Base-by-base conservation (phyloP, 2,329 filamentous ascomycete species). In the Pseudogymnoascus sp. region DNA sequence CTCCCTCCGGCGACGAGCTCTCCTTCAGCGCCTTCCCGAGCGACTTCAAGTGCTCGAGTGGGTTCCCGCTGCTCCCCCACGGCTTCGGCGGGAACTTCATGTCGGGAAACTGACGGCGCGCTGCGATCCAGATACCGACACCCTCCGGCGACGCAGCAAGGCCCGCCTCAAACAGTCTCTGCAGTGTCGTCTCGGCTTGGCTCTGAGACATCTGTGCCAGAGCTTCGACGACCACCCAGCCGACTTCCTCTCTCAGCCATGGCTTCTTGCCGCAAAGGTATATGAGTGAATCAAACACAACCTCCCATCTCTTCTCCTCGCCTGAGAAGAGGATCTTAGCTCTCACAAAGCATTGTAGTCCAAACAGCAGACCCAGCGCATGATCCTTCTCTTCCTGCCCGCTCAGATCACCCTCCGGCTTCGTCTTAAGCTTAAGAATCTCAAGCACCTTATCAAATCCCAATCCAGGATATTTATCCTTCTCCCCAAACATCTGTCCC, bases 161-260 rank as follows among this genome's bases (percentile, higher is more conserved):
- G 8, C 88, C 87, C 59, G 84, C 82, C 14, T 84, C 80, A 18
- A 80, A 79, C 7, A 96, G 72, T 40, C 81, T 82, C 64, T 84
- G 77, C 37, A 96, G 77, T 0, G 88, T 86, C 25, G 79, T 75
- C 69, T 87, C 81, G 0, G 84, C 84, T 62, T 85, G 82, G 2
- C 16, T 62, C 68, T 82, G 75, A 38, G 78, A 77, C 78, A 84
- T 84, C 69, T 87, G 85, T 33, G 82, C 81, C 38, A 95, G 74
- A 12, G 88, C 86, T 71, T 91, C 86, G 49, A 89, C 88, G 25
- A 97, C 80, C 58, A 95, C 85, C 81, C 88, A 91, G 33, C 90
- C 91, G 70, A 91, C 96, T 73, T 96, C 90, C 70, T 93, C 88
- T 65, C 91, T 85, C 67, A 97, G 81, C 93, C 93, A 97, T 33